These are phyloP conservation scores for Eucommia ulmoides DNA, from an alignment of 257 asterid genomes.

Conservation along the genomic window DNA sequence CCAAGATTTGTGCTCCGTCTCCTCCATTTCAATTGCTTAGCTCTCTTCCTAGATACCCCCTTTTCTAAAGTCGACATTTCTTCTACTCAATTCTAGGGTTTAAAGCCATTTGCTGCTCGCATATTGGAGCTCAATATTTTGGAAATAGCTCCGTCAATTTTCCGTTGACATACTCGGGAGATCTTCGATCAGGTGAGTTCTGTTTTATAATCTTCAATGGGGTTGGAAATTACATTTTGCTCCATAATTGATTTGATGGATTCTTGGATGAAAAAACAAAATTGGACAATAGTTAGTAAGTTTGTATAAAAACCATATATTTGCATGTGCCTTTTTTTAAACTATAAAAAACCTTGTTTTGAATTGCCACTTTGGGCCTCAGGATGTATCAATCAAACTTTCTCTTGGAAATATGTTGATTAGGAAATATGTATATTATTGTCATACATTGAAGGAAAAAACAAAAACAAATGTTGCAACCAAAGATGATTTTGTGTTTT, in stretches of 20 bases:
- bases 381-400: not conserved
- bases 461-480: no score
- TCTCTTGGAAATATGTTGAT: not conserved
- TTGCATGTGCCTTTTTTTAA: not conserved
- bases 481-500: no score
- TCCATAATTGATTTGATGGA: not conserved
- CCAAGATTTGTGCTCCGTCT: not conserved
- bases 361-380: not conserved
- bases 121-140: not conserved
- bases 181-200: slow-evolving; percentile 29
- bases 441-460: no score
- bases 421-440: no score
- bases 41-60: not conserved
- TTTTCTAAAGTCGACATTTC: not conserved
- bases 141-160: not conserved
- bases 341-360: not conserved
- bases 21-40: not conserved
- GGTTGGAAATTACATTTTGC: not conserved
- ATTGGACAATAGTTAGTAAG: not conserved
- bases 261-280: no score
- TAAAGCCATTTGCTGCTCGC: not conserved
- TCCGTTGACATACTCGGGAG: slow-evolving; percentile 11
- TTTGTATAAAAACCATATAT: not conserved
- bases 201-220: not conserved
- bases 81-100: slow-evolving; percentile 1